Conservation (phyloP, 177 flowering plant genomes). For the Vitis hybrid region DNA sequence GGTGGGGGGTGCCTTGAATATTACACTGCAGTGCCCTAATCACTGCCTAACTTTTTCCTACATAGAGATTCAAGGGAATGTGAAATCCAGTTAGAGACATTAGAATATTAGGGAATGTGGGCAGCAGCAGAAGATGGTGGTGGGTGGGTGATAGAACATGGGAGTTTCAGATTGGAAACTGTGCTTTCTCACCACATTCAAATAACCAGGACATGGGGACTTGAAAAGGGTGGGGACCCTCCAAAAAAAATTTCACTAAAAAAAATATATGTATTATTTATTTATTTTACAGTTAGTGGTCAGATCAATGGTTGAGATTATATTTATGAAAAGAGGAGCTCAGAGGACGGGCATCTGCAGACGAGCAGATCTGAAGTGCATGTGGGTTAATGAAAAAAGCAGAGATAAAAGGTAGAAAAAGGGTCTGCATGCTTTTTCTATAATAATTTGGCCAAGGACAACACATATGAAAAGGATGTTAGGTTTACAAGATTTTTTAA, state of each 20-base stretch:
- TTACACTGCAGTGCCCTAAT: neutral
- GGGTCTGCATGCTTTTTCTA: constrained; percentile 11
- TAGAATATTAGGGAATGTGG: constrained; percentile 36
- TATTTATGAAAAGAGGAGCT: constrained; percentile 1
- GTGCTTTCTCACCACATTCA: constrained; percentile 18
- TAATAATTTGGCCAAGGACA: constrained; percentile 10
- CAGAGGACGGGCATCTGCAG: constrained; percentile 1
- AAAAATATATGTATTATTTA: neutral
- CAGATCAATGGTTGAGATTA: constrained; percentile 3
- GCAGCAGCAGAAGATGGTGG: constrained; percentile 7
- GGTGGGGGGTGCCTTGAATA: too few species aligned
- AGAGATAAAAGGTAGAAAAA: constrained; percentile 4
- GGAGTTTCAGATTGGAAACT: constrained; percentile 27
- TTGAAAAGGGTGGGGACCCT: constrained; percentile 7
- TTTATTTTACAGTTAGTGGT: neutral
- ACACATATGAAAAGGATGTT: constrained; percentile 17
- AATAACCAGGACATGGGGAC: constrained; percentile 30
- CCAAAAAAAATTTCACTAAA: too few species aligned
- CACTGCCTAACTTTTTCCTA: neutral
- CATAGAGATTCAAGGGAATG: constrained; percentile 15
- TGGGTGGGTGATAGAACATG: constrained; percentile 44
- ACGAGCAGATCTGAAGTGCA: constrained; percentile 17
- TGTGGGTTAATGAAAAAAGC: constrained; percentile 29
- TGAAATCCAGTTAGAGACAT: constrained; percentile 19
- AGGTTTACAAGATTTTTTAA: neutral